Evolutionary conservation across 441 rosid genomes (phyloP).

Genomic region (Theobroma grandiflorum): DNA sequence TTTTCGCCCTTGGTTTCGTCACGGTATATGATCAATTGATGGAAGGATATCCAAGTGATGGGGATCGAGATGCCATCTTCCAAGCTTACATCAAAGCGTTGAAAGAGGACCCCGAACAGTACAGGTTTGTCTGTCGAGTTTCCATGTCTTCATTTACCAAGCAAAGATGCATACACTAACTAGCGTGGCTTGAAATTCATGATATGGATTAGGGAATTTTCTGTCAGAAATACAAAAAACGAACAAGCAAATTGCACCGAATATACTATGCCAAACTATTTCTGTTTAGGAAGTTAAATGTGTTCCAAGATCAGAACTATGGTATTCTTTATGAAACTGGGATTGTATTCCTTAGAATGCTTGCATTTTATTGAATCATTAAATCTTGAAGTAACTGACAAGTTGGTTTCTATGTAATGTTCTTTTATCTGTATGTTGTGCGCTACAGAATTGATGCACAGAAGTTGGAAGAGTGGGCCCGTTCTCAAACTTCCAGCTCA

Average conservation of each 20-base stretch:
- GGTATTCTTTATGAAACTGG: not conserved
- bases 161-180: not conserved
- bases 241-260: not conserved
- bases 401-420: conserved; percentile 8
- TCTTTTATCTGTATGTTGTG: conserved; percentile 20
- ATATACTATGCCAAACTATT: not conserved
- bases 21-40: conserved; percentile 95
- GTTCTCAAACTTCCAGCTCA: conserved; percentile 69
- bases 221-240: not conserved
- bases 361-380: not conserved
- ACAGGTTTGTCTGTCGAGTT: conserved; percentile 60
- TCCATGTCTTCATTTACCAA: not conserved
- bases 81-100: conserved; percentile 81
- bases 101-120: conserved; percentile 87
- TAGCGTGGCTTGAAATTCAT: not conserved
- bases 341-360: not conserved
- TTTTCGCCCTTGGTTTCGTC: conserved; percentile 95
- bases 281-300: not conserved
- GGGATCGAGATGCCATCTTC: conserved; percentile 85
- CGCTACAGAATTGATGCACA: conserved; percentile 71
- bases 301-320: not conserved
- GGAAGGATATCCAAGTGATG: conserved; percentile 95
- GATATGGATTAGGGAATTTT: not conserved
- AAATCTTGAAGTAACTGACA: not conserved
- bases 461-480: conserved; percentile 95